Evolutionary conservation across 2,329 filamentous ascomycete species (phyloP).

Genomic region (Exophiala sp.): DNA sequence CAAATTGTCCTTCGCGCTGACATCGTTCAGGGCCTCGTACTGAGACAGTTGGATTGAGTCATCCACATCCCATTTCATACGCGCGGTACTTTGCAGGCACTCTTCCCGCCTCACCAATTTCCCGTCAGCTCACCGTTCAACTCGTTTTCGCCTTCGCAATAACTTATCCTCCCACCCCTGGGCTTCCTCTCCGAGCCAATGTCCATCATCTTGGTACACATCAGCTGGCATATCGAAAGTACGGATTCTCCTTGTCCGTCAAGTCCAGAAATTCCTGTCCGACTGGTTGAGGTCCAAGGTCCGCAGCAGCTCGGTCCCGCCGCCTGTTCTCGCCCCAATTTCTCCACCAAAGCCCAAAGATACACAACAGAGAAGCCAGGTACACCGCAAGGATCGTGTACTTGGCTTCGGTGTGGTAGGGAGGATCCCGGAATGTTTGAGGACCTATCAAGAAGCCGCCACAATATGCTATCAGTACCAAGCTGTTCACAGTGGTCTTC

Average conservation of each 20-base stretch:
- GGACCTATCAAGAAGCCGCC: constrained; percentile 49
- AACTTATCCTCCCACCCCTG: no score
- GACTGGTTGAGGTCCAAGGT: constrained; percentile 5
- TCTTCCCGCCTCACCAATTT: no score
- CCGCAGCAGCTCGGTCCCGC: constrained; percentile 43
- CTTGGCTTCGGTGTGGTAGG: constrained; percentile 46
- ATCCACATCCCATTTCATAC: no score
- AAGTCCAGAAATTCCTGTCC: constrained; percentile 31
- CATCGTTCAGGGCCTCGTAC: no score
- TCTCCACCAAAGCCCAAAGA: constrained; percentile 26
- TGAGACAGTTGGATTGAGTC: no score
- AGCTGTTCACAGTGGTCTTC: constrained; percentile 48
- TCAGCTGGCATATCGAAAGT: constrained; percentile 32
- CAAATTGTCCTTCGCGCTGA: no score
- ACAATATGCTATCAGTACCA: constrained; percentile 51
- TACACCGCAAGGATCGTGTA: constrained; percentile 37
- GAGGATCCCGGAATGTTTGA: constrained; percentile 50
- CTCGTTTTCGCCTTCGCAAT: no score
- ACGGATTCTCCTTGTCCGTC: constrained; percentile 34
- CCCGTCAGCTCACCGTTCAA: no score
- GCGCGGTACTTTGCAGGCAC: no score
- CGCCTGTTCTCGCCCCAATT: constrained; percentile 52
- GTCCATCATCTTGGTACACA: no score
- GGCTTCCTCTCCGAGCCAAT: no score
- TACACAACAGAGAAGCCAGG: not conserved